Evolutionary conservation across 495 filamentous ascomycete genomes (phyloP).

Genomic region (Lasiosphaeria miniovina): DNA sequence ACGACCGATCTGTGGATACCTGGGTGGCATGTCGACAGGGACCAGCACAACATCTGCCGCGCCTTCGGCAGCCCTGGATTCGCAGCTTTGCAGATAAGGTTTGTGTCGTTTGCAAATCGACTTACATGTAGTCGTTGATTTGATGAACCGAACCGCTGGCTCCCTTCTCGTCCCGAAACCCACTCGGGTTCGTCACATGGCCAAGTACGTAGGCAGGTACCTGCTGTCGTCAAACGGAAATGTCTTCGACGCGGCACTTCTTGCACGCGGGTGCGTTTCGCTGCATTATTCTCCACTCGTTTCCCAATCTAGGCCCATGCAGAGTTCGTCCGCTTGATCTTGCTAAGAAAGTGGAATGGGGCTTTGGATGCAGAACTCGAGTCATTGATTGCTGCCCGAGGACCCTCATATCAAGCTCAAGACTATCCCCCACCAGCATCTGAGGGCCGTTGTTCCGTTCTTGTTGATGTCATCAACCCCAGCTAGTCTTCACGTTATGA

Average conservation of each 20-base stretch:
- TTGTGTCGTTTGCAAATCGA: not conserved
- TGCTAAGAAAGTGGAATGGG: not conserved
- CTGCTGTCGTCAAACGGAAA: not conserved
- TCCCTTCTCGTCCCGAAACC: slow-evolving; percentile 1
- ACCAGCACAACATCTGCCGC: not conserved
- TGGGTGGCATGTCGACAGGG: not conserved
- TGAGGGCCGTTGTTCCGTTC: not conserved
- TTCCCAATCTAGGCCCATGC: not conserved
- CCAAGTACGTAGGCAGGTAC: not conserved
- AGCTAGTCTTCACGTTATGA: not conserved
- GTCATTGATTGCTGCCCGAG: not conserved
- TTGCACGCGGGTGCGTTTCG: not conserved
- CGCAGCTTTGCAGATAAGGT: not conserved
- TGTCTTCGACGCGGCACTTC: not conserved
- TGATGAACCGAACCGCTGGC: not conserved
- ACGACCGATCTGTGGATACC: too few species aligned
- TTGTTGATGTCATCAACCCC: not conserved
- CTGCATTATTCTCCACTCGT: not conserved
- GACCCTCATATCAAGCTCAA: not conserved
- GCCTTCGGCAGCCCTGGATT: not conserved
- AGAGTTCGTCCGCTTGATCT: not conserved
- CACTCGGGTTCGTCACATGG: not conserved
- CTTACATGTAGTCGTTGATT: not conserved
- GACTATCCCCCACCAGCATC: not conserved
- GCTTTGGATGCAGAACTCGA: not conserved